Evolutionary conservation across 2,329 filamentous ascomycete species (phyloP).

Genomic region (Plenodomus lindquistii): DNA sequence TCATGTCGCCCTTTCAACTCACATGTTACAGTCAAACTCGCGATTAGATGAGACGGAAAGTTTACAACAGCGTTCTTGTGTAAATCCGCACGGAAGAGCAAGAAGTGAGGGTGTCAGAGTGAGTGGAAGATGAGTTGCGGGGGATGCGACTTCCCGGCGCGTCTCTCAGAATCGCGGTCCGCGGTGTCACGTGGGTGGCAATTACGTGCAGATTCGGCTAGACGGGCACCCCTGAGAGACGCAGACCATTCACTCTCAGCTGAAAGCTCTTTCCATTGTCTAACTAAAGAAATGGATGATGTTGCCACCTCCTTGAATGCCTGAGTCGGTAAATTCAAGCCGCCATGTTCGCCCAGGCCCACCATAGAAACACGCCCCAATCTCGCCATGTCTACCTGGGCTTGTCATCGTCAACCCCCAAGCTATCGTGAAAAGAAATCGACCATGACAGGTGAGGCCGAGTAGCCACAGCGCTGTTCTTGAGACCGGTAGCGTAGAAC

Average conservation of each 20-base stretch:
- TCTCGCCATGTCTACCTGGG: too few relatives aligned
- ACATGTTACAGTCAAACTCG: neutral
- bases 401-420: too few relatives aligned
- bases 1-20: neutral
- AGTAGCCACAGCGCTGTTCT: too few relatives aligned
- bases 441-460: too few relatives aligned
- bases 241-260: neutral
- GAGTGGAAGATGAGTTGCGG: conserved; percentile 5
- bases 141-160: conserved; percentile 17
- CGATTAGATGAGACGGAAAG: too few relatives aligned
- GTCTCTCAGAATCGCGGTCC: conserved; percentile 10
- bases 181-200: conserved; percentile 40
- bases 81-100: neutral
- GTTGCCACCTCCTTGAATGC: neutral
- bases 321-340: neutral
- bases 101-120: neutral
- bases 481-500: too few relatives aligned
- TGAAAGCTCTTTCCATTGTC: neutral
- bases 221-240: neutral
- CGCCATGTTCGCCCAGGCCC: too few relatives aligned
- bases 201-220: conserved; percentile 16
- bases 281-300: neutral
- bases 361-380: too few relatives aligned
- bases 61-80: too few relatives aligned
- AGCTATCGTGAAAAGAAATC: too few relatives aligned